A percentile compares a stretch with the other conserved stretches of the same genome.
phyloP scores from a whole-genome alignment of 2,329 filamentous ascomycete genomes.

The Cordyceps farinosa region DNA sequence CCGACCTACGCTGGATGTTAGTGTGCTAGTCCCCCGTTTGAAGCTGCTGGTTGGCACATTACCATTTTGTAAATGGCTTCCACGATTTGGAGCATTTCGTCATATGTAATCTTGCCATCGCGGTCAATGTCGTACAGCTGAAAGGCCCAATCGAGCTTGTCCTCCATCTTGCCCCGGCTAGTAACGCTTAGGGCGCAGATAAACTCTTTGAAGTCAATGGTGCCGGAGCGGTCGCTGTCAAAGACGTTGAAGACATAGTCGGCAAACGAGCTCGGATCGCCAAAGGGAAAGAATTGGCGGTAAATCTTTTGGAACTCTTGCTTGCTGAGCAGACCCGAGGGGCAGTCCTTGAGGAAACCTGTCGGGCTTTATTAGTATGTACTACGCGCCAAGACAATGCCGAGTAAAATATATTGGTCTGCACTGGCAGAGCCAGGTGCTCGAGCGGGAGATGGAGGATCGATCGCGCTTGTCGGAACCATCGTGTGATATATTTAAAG shows the following conservation, averaged over 20 bases:
- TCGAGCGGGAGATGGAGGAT: neutral
- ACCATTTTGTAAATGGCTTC: slow-evolving; percentile 99
- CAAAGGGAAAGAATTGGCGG: slow-evolving; percentile 98
- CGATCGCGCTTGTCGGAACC: neutral
- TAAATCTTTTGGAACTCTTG: slow-evolving; percentile 99
- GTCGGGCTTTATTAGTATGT: neutral
- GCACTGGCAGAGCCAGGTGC: too few species aligned
- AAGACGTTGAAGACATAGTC: slow-evolving; percentile 99
- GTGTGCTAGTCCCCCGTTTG: neutral
- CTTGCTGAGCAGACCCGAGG: slow-evolving; percentile 93
- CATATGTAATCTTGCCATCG: slow-evolving; percentile 97
- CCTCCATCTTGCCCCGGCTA: slow-evolving; percentile 96
- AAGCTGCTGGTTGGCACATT: slow-evolving; percentile 22
- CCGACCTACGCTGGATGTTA: slow-evolving; percentile 62
- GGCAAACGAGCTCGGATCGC: slow-evolving; percentile 93
- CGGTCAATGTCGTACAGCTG: slow-evolving; percentile 99
- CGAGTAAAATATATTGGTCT: too few species aligned
- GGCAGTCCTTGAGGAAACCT: slow-evolving; percentile 99
- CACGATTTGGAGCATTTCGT: slow-evolving; percentile 98
- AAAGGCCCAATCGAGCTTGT: slow-evolving; percentile 99
- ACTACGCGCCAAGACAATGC: too few species aligned
- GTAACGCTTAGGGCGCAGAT: slow-evolving; percentile 97
- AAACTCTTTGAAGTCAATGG: slow-evolving; percentile 99
- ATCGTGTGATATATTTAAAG: too few species aligned
- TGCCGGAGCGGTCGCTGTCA: slow-evolving; percentile 93